These are phyloP conservation scores for Mycena pura DNA, from an alignment of 768 basidiomycete genomes.

Conservation along the genomic window DNA sequence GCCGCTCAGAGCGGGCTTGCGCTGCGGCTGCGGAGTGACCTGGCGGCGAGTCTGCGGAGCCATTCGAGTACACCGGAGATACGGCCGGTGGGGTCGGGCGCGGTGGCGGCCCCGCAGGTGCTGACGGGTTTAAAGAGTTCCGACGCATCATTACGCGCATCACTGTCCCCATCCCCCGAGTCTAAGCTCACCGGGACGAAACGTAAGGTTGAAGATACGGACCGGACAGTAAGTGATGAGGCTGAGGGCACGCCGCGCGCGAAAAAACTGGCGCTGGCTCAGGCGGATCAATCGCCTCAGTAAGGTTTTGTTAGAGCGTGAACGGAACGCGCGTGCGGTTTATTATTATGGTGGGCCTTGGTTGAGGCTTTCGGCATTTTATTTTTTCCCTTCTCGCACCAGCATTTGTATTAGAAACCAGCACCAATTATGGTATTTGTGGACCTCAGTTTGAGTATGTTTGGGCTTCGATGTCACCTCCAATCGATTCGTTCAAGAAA, in stretches of 20 bases:
- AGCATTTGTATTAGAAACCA: constrained; percentile 17
- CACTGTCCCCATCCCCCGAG: constrained; percentile 59
- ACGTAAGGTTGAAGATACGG: constrained; percentile 74
- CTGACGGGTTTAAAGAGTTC: constrained; percentile 38
- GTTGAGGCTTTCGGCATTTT: not conserved
- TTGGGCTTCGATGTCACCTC: too few relatives aligned
- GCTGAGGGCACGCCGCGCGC: constrained; percentile 63
- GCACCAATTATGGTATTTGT: constrained; percentile 9
- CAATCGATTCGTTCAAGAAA: too few relatives aligned
- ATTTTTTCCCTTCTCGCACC: constrained; percentile 15
- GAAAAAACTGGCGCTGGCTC: constrained; percentile 66
- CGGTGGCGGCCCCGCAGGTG: constrained; percentile 43
- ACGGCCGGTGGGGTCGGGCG: constrained; percentile 36
- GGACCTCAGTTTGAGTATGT: too few relatives aligned
- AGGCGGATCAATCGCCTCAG: constrained; percentile 9
- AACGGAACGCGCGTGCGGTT: constrained; percentile 9
- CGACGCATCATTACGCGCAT: constrained; percentile 45
- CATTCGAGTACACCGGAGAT: constrained; percentile 81
- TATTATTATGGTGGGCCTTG: not conserved
- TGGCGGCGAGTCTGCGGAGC: constrained; percentile 58
- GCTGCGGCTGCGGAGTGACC: constrained; percentile 69
- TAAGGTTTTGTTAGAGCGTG: constrained; percentile 15
- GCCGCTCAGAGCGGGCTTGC: constrained; percentile 72
- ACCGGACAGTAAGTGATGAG: constrained; percentile 46
- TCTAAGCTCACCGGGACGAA: constrained; percentile 65